Percentiles rank a stretch among this genome's conserved stretches.
phyloP scores from a whole-genome alignment of 75 land plant genomes.

The Selaginella tamariscina region DNA sequence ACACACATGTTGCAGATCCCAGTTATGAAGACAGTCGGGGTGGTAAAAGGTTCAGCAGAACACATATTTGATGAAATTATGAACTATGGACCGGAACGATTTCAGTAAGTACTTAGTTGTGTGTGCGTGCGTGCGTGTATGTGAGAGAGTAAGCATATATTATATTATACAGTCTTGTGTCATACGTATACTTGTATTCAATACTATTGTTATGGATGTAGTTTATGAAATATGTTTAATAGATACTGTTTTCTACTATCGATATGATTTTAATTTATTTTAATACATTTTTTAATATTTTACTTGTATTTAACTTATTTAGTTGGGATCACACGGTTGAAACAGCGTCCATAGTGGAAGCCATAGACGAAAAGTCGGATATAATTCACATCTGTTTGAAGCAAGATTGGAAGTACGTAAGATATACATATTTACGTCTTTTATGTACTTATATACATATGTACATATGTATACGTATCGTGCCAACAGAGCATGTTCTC shows the following conservation, averaged over 20 bases:
- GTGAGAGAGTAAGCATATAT: no score
- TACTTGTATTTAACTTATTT: background rate
- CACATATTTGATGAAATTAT: background rate
- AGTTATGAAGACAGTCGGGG: background rate
- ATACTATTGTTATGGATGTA: no score
- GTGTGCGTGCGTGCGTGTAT: no score
- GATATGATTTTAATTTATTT: no score
- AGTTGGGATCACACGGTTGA: background rate
- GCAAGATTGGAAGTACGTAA: background rate
- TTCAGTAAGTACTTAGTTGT: background rate
- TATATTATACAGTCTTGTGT: no score
- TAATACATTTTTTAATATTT: no score
- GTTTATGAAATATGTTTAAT: background rate
- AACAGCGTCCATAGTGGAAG: background rate
- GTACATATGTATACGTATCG: no score
- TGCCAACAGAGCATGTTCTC: no score
- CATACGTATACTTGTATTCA: no score
- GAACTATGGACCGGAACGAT: background rate
- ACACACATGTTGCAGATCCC: background rate
- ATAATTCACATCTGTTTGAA: background rate
- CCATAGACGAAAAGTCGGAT: background rate
- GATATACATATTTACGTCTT: background rate
- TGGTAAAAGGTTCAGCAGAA: background rate
- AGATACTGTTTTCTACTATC: background rate
- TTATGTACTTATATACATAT: background rate